Conservation (phyloP, 2,329 filamentous ascomycete genomes). For the Pseudofabraea citricarpa region DNA sequence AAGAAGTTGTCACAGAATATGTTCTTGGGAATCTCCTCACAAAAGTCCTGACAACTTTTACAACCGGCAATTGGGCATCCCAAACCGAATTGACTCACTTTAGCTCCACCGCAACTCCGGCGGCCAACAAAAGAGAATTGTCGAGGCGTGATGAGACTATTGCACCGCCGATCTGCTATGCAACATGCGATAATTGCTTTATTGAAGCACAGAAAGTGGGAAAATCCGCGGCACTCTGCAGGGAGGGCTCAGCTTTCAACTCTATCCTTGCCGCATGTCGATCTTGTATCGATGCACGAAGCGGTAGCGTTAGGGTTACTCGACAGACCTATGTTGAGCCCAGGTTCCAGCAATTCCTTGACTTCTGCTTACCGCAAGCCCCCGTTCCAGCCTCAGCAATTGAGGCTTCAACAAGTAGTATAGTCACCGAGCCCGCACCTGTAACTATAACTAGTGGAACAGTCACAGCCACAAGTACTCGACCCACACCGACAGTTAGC, state of each 20-base stretch:
- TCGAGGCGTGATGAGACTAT: conserved; percentile 30
- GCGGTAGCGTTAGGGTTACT: conserved; percentile 3
- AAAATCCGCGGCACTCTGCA: conserved; percentile 43
- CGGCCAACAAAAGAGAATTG: conserved; percentile 2
- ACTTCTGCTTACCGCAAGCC: conserved; percentile 5
- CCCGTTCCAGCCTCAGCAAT: not conserved
- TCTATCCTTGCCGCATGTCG: conserved; percentile 33
- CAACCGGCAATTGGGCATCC: conserved; percentile 51
- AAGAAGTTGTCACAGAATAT: conserved; percentile 32
- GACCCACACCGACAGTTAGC: not conserved
- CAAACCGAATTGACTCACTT: conserved; percentile 43
- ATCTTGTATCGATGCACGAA: conserved; percentile 14
- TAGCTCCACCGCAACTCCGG: conserved; percentile 11
- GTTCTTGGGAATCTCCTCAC: conserved; percentile 16
- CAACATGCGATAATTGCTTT: conserved; percentile 45
- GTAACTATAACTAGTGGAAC: not conserved
- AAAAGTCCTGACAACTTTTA: conserved; percentile 33
- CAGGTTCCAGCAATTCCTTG: conserved; percentile 3
- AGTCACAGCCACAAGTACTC: not conserved
- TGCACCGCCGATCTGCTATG: conserved; percentile 45
- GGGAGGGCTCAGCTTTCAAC: conserved; percentile 35
- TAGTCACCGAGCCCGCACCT: not conserved
- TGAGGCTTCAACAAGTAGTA: not conserved
- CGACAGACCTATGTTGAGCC: conserved; percentile 16
- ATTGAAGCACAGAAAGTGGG: conserved; percentile 43